Evolutionary conservation across 805 yeast species (phyloP), one percentile per base, ranked within the genome.

Genomic region (Lachancea quebecensis): DNA sequence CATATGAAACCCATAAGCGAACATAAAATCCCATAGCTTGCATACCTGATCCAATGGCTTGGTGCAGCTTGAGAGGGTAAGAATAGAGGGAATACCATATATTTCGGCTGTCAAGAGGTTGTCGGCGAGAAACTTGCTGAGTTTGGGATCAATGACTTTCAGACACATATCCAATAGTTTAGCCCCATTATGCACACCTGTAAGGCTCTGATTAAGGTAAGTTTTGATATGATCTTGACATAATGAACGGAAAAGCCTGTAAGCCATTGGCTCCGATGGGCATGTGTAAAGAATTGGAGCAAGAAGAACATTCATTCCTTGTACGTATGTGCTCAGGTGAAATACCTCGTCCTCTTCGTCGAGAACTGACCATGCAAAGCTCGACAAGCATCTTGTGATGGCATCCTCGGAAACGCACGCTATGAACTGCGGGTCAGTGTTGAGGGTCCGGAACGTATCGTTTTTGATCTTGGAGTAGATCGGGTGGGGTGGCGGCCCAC

Each of bases 1-100:
- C 81, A 88, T 74, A 57, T 90, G 96, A 15, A 85, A 78, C 0
- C 97, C 97, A 56, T 86, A 89, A 3, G 96, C 95, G 64, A 89
- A 84, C 54, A 88, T 66, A 52, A 89, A 85, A 61, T 89, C 97
- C 97, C 97, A 89, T 14, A 89, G 70, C 47, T 79, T 76, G 33
- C 89, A 65, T 1, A 85, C 85, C 50, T 89, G 87, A 29, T 70
- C 67, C 38, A 90, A 68, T 0, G 96, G 90, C 9, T 95, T 95
- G 5, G 95, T 87, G 55, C 95, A 86, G 2, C 96, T 91, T 45
- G 90, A 80, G 39, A 90, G 67, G 0, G 97, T 89, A 51, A 90
- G 66, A 1, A 88, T 85, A 0, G 90, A 80, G 3, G 89, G 85
- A 52, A 89, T 81, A 0, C 95, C 96, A 60, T 89, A 89, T 21